phyloP scores from a whole-genome alignment of 257 asterid genomes.

The Nicotiana noctiflora region DNA sequence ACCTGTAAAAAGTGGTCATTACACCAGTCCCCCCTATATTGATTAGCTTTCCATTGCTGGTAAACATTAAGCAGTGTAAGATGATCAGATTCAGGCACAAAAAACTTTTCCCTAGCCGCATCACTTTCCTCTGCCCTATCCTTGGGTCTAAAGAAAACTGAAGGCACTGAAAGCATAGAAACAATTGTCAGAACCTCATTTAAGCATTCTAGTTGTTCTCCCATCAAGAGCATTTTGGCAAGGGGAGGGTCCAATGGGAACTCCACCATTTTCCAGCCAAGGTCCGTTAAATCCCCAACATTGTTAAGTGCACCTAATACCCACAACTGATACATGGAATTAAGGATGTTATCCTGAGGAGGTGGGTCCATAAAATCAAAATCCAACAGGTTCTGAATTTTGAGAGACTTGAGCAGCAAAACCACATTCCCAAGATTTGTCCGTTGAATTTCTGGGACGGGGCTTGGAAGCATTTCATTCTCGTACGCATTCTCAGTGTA shows the following conservation, averaged over 20 bases:
- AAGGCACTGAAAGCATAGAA: slow-evolving; percentile 95
- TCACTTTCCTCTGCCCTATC: slow-evolving; percentile 97
- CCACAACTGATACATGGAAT: slow-evolving; percentile 97
- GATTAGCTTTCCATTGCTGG: slow-evolving; percentile 83
- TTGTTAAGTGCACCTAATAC: slow-evolving; percentile 88
- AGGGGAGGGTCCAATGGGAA: slow-evolving; percentile 98
- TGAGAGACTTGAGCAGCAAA: slow-evolving; percentile 76
- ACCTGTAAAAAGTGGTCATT: slow-evolving; percentile 88
- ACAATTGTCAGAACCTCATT: slow-evolving; percentile 88
- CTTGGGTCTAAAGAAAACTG: slow-evolving; percentile 89
- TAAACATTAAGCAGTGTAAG: slow-evolving; percentile 77
- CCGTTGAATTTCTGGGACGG: slow-evolving; percentile 93
- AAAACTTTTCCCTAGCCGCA: slow-evolving; percentile 89
- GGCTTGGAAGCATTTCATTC: slow-evolving; percentile 85
- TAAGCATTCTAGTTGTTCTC: slow-evolving; percentile 66
- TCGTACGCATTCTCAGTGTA: slow-evolving; percentile 78
- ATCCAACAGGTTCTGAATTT: slow-evolving; percentile 71
- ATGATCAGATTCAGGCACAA: slow-evolving; percentile 91
- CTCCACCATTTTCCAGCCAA: slow-evolving; percentile 99
- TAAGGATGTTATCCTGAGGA: slow-evolving; percentile 87
- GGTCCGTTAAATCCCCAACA: slow-evolving; percentile 70
- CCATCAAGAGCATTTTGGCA: slow-evolving; percentile 90
- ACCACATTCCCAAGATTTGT: slow-evolving; percentile 96
- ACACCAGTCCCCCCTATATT: slow-evolving; percentile 91
- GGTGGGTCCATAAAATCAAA: slow-evolving; percentile 98